Conservation (phyloP, 495 filamentous ascomycete species). For the Pseudotulostoma volvatum region DNA sequence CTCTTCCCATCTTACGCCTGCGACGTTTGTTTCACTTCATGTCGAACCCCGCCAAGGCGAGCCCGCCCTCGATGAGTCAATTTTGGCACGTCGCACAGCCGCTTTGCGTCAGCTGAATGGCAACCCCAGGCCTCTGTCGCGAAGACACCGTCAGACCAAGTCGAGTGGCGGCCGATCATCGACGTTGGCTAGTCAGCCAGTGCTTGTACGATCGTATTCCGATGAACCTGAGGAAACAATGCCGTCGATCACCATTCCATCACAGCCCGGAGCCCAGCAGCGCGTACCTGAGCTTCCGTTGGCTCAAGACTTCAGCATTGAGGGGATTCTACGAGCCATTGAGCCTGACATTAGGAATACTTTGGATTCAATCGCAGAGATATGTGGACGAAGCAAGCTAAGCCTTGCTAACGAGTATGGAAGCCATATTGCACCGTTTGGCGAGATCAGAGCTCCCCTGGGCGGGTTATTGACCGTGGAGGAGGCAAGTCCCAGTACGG, state of each 20-base stretch:
- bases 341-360: slow-evolving; percentile 39
- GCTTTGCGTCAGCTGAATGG: slow-evolving; percentile 17
- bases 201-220: slow-evolving; percentile 30
- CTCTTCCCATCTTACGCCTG: slow-evolving; percentile 9
- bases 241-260: slow-evolving; percentile 16
- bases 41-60: slow-evolving; percentile 13
- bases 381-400: slow-evolving; percentile 43
- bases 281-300: slow-evolving; percentile 25
- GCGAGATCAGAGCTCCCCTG: slow-evolving; percentile 32
- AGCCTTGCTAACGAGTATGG: slow-evolving; percentile 48
- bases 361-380: slow-evolving; percentile 46
- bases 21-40: slow-evolving; percentile 11
- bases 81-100: slow-evolving; percentile 15
- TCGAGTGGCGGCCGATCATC: slow-evolving; percentile 9
- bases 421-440: slow-evolving; percentile 45
- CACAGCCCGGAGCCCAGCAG: slow-evolving; percentile 10
- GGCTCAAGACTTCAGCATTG: slow-evolving; percentile 41
- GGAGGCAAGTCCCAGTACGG: slow-evolving; percentile 23
- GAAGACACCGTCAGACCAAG: slow-evolving; percentile 9
- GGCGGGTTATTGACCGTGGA: slow-evolving; percentile 25
- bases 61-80: slow-evolving; percentile 15
- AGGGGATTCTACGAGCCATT: slow-evolving; percentile 40
- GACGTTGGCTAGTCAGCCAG: slow-evolving; percentile 22
- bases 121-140: slow-evolving; percentile 12
- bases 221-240: slow-evolving; percentile 16